Conservation (phyloP, 352 stramenopile species). For the Thraustochytrium striatum region DNA sequence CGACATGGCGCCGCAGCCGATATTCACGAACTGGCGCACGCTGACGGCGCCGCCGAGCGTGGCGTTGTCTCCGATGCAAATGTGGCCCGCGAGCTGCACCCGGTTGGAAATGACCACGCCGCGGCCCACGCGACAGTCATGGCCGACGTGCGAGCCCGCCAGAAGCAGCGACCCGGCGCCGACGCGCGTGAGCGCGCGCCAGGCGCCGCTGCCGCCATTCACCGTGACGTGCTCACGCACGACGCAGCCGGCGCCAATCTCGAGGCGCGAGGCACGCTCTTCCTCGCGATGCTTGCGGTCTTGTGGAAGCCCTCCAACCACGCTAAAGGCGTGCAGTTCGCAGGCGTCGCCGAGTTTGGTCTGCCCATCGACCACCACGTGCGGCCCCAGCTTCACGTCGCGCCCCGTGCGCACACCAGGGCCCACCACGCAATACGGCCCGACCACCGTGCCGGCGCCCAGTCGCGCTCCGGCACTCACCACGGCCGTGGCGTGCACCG, state of each 20-base stretch:
- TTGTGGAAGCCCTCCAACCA: slow-evolving; percentile 16
- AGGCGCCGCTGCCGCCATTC: neutral
- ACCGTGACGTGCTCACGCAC: slow-evolving; percentile 37
- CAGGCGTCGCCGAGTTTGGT: neutral
- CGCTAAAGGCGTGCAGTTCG: slow-evolving; percentile 9
- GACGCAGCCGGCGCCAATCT: slow-evolving; percentile 2
- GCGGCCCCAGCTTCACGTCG: neutral
- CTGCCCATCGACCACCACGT: neutral
- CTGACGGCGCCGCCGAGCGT: slow-evolving; percentile 6
- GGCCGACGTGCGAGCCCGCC: slow-evolving; percentile 2
- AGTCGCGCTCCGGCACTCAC: neutral
- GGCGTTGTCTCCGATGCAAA: neutral
- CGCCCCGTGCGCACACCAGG: neutral
- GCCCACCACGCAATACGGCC: slow-evolving; percentile 13
- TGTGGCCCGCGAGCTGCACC: slow-evolving; percentile 31
- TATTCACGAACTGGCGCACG: slow-evolving; percentile 25
- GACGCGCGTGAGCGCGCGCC: neutral
- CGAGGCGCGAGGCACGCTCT: neutral
- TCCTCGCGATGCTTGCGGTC: slow-evolving; percentile 26
- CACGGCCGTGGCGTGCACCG: slow-evolving; percentile 3
- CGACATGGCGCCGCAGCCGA: slow-evolving; percentile 26
- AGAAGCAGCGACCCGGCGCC: slow-evolving; percentile 15
- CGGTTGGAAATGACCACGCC: slow-evolving; percentile 34
- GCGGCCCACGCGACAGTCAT: slow-evolving; percentile 12
- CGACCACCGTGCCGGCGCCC: neutral